Evolutionary conservation across 352 stramenopile species (phyloP).

Genomic region (Globisporangium middletonii): DNA sequence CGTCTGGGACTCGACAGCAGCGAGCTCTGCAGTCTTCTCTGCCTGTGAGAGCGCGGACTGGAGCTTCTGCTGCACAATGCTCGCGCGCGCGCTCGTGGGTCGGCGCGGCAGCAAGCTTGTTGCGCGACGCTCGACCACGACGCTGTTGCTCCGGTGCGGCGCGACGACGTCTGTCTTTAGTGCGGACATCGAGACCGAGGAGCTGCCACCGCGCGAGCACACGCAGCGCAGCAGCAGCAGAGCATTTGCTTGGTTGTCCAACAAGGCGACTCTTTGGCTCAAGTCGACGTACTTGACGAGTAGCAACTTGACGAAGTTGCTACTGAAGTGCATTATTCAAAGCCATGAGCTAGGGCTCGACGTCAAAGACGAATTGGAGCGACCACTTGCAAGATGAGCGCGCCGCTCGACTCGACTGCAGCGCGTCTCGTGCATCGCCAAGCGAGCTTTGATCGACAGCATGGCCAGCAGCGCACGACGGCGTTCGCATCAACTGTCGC

Average conservation of each 20-base stretch:
- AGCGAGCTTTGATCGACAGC: slow-evolving; percentile 23
- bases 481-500: slow-evolving; percentile 34
- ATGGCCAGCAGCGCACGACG: slow-evolving; percentile 17
- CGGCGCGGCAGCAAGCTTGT: slow-evolving; percentile 1
- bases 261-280: too few relatives aligned
- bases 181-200: slow-evolving; percentile 6
- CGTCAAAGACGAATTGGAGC: too few relatives aligned
- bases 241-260: too few relatives aligned
- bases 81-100: slow-evolving; percentile 20
- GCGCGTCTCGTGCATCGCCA: slow-evolving; percentile 32
- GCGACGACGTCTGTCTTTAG: slow-evolving; percentile 5
- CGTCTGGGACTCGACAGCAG: slow-evolving; percentile 9
- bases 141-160: neutral
- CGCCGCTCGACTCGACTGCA: slow-evolving; percentile 15
- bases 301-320: too few relatives aligned
- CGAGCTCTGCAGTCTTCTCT: slow-evolving; percentile 35
- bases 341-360: too few relatives aligned
- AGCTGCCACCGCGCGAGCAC: neutral
- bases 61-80: slow-evolving; percentile 60
- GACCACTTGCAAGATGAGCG: too few relatives aligned
- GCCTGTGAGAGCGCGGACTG: slow-evolving; percentile 48
- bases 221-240: too few relatives aligned
- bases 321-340: too few relatives aligned
- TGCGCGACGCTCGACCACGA: slow-evolving; percentile 1
- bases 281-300: too few relatives aligned